Percentiles rank a stretch among this genome's conserved stretches.
phyloP scores from a whole-genome alignment of 2,329 filamentous ascomycete genomes.

The Calonectria montana region DNA sequence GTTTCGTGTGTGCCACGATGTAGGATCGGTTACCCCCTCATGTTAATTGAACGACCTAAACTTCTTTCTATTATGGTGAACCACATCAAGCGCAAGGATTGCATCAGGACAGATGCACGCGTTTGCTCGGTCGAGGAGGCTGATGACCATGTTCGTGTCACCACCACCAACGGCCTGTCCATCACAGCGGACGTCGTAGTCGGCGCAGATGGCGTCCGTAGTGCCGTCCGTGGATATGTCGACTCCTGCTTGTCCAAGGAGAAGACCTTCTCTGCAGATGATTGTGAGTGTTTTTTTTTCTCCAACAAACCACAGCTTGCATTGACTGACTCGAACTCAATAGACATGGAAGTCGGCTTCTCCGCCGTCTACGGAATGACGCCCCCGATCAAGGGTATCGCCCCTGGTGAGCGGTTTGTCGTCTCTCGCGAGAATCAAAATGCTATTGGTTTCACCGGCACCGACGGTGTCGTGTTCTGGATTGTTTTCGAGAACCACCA shows the following conservation, averaged over 20 bases:
- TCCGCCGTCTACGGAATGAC: conserved; percentile 3
- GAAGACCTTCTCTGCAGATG: background rate
- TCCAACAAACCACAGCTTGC: background rate
- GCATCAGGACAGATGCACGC: background rate
- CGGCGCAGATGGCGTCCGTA: background rate
- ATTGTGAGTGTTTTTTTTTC: background rate
- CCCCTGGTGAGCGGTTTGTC: background rate
- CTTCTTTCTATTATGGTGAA: background rate
- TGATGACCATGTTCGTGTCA: conserved; percentile 1
- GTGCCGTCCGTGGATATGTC: background rate
- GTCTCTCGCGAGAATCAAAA: conserved; percentile 2
- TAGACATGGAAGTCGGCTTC: background rate
- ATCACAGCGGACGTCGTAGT: background rate
- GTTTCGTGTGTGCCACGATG: background rate
- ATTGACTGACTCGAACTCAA: background rate
- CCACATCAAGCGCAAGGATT: background rate
- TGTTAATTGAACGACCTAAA: conserved; percentile 1
- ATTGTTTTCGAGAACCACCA: conserved; percentile 2
- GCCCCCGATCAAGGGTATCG: background rate
- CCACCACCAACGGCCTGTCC: background rate
- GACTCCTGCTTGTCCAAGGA: background rate
- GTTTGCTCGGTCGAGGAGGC: background rate
- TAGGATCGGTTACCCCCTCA: background rate
- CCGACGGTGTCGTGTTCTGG: conserved; percentile 2
- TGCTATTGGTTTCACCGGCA: background rate